A percentile compares a stretch with the other conserved stretches of the same genome.
Evolutionary conservation across 306 rosid genomes (phyloP).

Genomic region (Astragalus membranaceus): DNA sequence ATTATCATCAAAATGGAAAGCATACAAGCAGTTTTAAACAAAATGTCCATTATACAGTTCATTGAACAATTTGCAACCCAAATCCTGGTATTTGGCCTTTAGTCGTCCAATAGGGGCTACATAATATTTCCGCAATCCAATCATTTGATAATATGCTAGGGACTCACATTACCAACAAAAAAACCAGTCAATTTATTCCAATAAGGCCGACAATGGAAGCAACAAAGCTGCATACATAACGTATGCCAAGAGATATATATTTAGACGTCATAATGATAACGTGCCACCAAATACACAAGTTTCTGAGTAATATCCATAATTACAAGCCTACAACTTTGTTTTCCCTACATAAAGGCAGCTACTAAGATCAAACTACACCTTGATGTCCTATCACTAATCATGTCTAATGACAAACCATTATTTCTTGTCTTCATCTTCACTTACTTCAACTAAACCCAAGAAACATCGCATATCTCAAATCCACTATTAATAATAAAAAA

Average conservation of each 20-base stretch:
- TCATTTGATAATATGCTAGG: background rate
- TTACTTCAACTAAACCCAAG: no score
- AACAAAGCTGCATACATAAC: background rate
- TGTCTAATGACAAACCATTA: background rate
- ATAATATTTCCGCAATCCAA: background rate
- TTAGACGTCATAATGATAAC: background rate
- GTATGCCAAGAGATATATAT: background rate
- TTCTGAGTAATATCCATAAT: background rate
- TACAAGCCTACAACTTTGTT: background rate
- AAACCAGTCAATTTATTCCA: background rate
- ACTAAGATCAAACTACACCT: background rate
- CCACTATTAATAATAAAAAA: no score
- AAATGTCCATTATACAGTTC: no score
- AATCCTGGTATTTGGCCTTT: background rate
- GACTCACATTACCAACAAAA: background rate
- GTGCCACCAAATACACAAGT: background rate
- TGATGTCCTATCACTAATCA: background rate
- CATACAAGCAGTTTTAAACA: background rate
- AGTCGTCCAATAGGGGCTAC: background rate
- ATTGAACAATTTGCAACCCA: no score
- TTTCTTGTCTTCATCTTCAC: no score
- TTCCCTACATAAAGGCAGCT: background rate
- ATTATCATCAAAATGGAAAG: background rate
- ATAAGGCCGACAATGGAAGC: background rate
- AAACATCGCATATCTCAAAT: no score